These are phyloP conservation scores for Cucurbita argyrosperma DNA, from an alignment of 306 rosid genomes.

Conservation along the genomic window DNA sequence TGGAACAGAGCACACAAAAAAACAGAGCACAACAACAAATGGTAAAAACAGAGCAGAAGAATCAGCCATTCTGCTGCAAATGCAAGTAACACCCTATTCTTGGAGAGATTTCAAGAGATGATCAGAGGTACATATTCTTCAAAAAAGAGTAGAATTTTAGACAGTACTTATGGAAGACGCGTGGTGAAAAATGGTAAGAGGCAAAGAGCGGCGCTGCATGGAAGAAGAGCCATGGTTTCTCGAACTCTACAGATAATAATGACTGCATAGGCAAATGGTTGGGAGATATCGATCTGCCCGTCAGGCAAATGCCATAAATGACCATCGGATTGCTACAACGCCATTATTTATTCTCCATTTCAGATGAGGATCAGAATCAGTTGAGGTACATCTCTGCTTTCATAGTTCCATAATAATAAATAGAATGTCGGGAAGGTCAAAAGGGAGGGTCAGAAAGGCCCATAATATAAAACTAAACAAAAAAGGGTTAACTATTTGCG, in stretches of 20 bases:
- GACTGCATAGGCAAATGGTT: neutral
- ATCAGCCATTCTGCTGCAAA: neutral
- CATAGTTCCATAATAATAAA: neutral
- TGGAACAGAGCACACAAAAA: conserved; percentile 8
- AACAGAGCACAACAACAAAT: conserved; percentile 1
- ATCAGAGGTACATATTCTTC: neutral
- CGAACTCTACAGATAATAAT: neutral
- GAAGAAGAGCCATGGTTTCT: neutral
- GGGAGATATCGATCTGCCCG: neutral
- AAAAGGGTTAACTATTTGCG: neutral
- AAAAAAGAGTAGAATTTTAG: neutral
- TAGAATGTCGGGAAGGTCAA: conserved; percentile 18
- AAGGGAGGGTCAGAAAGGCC: conserved; percentile 7
- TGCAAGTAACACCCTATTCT: neutral
- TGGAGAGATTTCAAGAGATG: neutral
- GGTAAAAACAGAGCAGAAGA: neutral
- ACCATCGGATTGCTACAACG: conserved; percentile 6
- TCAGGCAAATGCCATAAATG: conserved; percentile 17
- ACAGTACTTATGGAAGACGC: neutral
- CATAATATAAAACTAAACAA: neutral
- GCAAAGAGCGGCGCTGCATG: conserved; percentile 3
- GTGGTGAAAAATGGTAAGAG: neutral
- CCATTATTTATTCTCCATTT: neutral
- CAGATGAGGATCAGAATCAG: neutral
- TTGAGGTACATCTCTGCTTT: neutral